Evolutionary conservation across 257 asterid species (phyloP).

Genomic region (Rubia yunnanensis): DNA sequence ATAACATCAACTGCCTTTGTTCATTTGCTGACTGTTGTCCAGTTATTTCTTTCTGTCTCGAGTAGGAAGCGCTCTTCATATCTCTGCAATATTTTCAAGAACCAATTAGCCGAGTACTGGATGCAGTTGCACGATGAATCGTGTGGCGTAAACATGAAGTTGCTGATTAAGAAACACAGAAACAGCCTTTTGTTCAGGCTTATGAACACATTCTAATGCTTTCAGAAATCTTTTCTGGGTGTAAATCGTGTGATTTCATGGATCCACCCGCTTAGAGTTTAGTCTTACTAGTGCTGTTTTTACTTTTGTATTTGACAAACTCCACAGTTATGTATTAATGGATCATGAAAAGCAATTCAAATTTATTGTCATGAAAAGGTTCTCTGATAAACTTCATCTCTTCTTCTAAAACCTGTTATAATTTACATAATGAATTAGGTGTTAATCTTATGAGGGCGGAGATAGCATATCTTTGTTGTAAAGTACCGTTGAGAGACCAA

Average conservation of each 20-base stretch:
- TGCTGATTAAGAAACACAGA: too few species aligned
- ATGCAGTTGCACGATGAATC: constrained; percentile 7
- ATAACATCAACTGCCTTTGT: background rate
- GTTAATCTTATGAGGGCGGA: too few species aligned
- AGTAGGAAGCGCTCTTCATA: constrained; percentile 82
- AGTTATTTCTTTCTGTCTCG: background rate
- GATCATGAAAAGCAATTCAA: background rate
- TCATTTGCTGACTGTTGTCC: background rate
- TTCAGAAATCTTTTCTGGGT: background rate
- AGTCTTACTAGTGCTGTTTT: background rate
- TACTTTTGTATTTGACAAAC: background rate
- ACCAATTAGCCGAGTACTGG: constrained; percentile 44
- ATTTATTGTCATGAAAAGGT: too few species aligned
- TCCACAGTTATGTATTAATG: background rate
- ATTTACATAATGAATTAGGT: too few species aligned
- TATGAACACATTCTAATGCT: background rate
- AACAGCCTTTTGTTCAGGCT: background rate
- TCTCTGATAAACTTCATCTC: too few species aligned
- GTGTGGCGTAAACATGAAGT: too few species aligned
- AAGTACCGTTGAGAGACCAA: too few species aligned
- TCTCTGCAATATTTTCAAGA: constrained; percentile 92
- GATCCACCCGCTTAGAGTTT: background rate
- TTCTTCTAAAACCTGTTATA: too few species aligned
- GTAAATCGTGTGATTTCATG: too few species aligned
- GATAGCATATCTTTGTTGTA: too few species aligned